Conservation (phyloP, 225 moss, liverwort and hornwort species). For the Asterella californica region DNA sequence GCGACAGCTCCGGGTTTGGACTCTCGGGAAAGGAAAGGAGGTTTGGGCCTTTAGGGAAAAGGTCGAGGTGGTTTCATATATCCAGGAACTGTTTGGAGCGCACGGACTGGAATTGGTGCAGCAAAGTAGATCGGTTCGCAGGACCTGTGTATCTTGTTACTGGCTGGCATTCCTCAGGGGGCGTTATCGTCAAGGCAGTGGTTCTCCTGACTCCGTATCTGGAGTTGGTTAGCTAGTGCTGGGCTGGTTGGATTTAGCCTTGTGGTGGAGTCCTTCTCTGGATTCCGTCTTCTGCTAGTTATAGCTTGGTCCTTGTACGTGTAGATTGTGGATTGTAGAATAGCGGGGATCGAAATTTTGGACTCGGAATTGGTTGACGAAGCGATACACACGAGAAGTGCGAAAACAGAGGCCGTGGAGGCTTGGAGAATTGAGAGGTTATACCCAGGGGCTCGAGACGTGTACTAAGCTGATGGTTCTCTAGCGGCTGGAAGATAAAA, state of each 20-base stretch:
- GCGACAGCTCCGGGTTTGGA: not conserved
- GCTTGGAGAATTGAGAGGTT: not conserved
- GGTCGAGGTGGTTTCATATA: not conserved
- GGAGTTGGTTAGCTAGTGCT: not conserved
- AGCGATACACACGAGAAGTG: not conserved
- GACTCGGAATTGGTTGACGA: not conserved
- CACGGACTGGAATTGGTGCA: not conserved
- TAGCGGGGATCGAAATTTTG: not conserved
- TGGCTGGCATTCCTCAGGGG: not conserved
- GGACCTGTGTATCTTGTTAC: not conserved
- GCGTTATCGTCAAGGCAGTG: not conserved
- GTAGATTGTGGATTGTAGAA: conserved; percentile 6
- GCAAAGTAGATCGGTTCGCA: not conserved
- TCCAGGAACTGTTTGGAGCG: not conserved
- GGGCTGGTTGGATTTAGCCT: not conserved
- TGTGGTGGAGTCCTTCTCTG: not conserved
- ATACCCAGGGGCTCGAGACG: not conserved
- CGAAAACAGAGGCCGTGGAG: conserved; percentile 8
- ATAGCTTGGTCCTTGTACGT: not conserved
- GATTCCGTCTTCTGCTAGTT: not conserved
- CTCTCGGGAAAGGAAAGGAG: not conserved
- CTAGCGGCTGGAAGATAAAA: not conserved
- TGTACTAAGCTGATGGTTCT: conserved; percentile 7
- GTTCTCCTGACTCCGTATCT: not conserved
- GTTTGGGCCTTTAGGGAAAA: not conserved